Base-by-base conservation (phyloP, 179 eudicot genomes). In the Gypsophila paniculata region DNA sequence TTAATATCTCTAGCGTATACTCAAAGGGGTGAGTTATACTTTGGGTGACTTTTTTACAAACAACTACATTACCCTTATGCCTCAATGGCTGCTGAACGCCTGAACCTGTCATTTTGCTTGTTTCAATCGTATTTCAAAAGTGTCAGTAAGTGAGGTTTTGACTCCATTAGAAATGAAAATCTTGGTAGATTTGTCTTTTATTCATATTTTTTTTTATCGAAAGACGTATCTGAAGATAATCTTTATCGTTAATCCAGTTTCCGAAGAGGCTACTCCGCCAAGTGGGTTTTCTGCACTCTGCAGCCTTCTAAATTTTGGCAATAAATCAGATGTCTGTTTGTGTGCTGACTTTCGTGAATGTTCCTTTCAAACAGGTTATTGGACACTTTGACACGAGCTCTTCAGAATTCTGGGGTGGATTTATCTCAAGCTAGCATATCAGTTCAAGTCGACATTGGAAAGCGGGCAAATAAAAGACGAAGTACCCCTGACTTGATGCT, bases 391-490 rank as follows among this genome's bases (percentile, higher is more conserved):
- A 89, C 97, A 42, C 86, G 86, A 77, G 96, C 97, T 19, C 83
- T 91, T 46, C 89, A 85, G 73, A 88, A 81, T 74, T 91, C 97
- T 39, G 98, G 98, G 70, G 81, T 93, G 63, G 98, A 93, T 76
- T 72, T 93, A 72, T 87, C 98, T 36, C 90, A 86, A 52, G 97
- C 98, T 69, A 89, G 74, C 79, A 85, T 93, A 75, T 85, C 98
- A 23, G 97, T 91, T 67, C 88, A 93, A 77, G 86, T 93, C 42
- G 96, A 93, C 81, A 73, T 91, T 71, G 98, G 93, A 53, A 93
- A 93, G 76, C 81, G 85, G 71, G 85, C 89, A 65, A 85, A 85
- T 65, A 71, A 72, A 23, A 44, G 76, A 68, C 74, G 71, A 61
- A 72, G 80, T 25, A 69, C 85, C 38, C 78, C 77, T 29, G 68